Base-by-base conservation (phyloP, 2,329 filamentous ascomycete genomes). In the Ophiostoma perfectum region DNA sequence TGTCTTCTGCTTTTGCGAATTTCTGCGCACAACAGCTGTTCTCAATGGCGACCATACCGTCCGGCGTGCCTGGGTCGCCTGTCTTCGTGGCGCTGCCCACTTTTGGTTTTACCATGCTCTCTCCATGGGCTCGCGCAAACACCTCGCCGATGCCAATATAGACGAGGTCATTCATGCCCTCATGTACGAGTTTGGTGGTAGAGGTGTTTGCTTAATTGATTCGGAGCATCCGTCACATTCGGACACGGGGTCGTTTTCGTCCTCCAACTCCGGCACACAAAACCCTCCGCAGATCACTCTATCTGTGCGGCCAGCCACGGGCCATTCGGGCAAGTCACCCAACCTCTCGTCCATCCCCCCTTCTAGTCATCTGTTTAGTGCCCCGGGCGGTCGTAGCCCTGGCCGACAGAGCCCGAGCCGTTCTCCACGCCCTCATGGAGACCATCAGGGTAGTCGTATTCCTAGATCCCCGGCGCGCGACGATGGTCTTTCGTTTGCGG, bases 11-110 rank as follows among this genome's bases (percentile, higher is more conserved):
- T 75, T 75, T 66, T 67, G 63, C 41, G 41, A 64, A n/a, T 64
- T 64, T 36, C 64, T 65, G 45, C 64, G 64, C 38, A 52, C 84
- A 83, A 80, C 89, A 91, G 73, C 83, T 84, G 78, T 85, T 83
- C 82, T 90, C 90, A 74, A 65, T 18, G 63, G 63, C n/a, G 63
- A 64, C n/a, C 63, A 64, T 7, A n/a, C 41, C 9, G 12, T 64
- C 5, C 63, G 63, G 41, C 63, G 63, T n/a, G 8, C 63, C 39
- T 64, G n/a, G 63, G n/a, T 64, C 11, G 41, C 7, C 16, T 64
- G 63, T 45, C 63, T 64, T 7, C 63, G 63, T 18, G 63, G 63
- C 63, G 18, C 18, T 16, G 63, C 63, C 9, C 42, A 64, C 63
- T 45, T 12, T 7, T 64, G 63, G 63, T 64, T 47, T 9, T 64